Evolutionary conservation across 2,329 filamentous ascomycete genomes (phyloP), one percentile per base, ranked within the genome.

Genomic region (Drechslera avenae): DNA sequence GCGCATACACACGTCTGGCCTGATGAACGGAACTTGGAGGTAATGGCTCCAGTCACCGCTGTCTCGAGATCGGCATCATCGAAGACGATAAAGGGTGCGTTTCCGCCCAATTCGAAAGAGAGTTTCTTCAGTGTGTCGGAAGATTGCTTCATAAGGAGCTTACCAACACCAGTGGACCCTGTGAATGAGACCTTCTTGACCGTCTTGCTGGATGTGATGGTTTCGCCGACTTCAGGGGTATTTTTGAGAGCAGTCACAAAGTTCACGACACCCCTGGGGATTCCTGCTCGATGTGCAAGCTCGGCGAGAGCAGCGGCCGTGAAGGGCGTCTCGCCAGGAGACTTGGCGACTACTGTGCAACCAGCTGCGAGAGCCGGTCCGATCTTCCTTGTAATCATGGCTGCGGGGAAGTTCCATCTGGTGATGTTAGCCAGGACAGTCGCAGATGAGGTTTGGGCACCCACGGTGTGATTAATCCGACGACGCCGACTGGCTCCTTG

Each of bases 61-160:
- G 80, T 78, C 52, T 97, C 92, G 16, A 97, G 77, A 69, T 97
- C 90, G 16, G 93, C 90, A 67, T 97, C 93, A 67, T 97, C 91
- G 68, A 97, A 97, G 28, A 97, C 91, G 60, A 97, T 97, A 72
- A 97, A 96, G 1, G 93, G 93, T 0, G 93, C 90, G 72, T 97
- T 97, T 39, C 93, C 94, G 46, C 93, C 93, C 1, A 97, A 87
- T 73, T 97, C 93, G 73, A 96, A 89, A 0, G 90, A 94, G 1
- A 90, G 79, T 70, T 90, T 90, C 82, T 97, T 97, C 21, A 91
- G 78, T 0, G 91, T 96, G 33, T 84, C 82, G 0, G 91, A 85
- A 9, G 88, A 87, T 75, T 97, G 92, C 78, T 89, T 89, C 91
- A 97, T 96, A 46, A 99, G 84, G 76, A 97, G 76, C 60, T 82